Conservation (phyloP, 768 basidiomycete genomes). For the Lepiota subincarnata region DNA sequence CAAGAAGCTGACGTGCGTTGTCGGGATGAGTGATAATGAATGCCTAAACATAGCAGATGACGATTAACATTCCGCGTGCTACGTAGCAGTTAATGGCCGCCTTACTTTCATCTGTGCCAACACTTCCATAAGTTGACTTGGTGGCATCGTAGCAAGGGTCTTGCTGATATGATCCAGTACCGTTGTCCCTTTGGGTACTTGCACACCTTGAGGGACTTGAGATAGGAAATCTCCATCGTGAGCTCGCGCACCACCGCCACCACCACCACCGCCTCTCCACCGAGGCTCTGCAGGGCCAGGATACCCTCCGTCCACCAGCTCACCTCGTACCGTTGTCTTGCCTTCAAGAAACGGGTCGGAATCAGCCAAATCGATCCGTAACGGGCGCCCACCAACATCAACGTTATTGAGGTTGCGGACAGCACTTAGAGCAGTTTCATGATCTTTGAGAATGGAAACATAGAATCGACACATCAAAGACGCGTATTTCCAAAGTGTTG, state of each 20-base stretch:
- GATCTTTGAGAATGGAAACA: slow-evolving; percentile 48
- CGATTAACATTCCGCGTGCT: slow-evolving; percentile 4
- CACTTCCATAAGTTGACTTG: slow-evolving; percentile 85
- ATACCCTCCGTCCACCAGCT: slow-evolving; percentile 65
- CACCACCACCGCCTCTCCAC: slow-evolving; percentile 49
- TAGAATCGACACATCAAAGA: slow-evolving; percentile 2
- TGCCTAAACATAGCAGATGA: slow-evolving; percentile 48
- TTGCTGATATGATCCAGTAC: slow-evolving; percentile 82
- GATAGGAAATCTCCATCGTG: slow-evolving; percentile 51
- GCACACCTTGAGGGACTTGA: slow-evolving; percentile 71
- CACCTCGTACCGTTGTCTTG: slow-evolving; percentile 83
- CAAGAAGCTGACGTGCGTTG: slow-evolving; percentile 75
- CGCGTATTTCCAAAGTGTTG: neutral
- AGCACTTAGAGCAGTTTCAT: slow-evolving; percentile 93
- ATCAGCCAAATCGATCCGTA: slow-evolving; percentile 93
- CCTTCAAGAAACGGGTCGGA: slow-evolving; percentile 90
- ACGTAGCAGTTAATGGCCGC: slow-evolving; percentile 18
- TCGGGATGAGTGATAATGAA: slow-evolving; percentile 91
- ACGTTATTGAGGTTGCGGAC: slow-evolving; percentile 93
- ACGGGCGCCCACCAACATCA: slow-evolving; percentile 86
- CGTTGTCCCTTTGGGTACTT: slow-evolving; percentile 64
- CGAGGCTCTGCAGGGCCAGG: slow-evolving; percentile 53
- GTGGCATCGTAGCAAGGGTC: slow-evolving; percentile 79
- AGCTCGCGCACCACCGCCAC: slow-evolving; percentile 38
- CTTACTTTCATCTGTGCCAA: slow-evolving; percentile 97